phyloP scores from a whole-genome alignment of 169 alveolate species.

The Plasmodium coatneyi region DNA sequence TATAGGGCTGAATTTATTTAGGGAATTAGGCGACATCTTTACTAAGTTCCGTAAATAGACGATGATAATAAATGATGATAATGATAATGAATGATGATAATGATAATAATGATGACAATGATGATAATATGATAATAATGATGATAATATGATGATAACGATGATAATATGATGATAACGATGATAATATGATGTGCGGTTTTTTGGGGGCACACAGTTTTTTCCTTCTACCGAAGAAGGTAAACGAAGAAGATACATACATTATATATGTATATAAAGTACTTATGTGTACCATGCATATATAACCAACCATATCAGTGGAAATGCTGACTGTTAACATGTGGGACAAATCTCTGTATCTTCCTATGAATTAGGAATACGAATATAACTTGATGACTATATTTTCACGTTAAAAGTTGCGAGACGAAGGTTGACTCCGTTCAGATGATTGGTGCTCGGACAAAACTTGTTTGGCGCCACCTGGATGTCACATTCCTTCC shows the following conservation, averaged over 20 bases:
- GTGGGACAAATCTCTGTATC: neutral
- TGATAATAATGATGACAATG: neutral
- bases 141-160: no score
- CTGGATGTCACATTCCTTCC: neutral
- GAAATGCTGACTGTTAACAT: neutral
- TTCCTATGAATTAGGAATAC: neutral
- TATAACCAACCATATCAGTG: neutral
- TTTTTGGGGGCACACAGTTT: neutral
- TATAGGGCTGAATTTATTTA: neutral
- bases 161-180: neutral
- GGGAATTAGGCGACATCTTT: conserved; percentile 8
- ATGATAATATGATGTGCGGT: neutral
- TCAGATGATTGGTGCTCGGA: neutral
- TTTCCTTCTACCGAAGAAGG: neutral
- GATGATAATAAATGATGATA: neutral
- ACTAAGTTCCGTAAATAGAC: neutral
- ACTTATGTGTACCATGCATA: neutral
- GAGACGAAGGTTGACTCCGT: neutral
- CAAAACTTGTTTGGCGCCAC: neutral
- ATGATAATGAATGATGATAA: neutral
- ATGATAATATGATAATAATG: no score
- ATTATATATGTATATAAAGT: neutral
- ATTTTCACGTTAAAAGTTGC: neutral
- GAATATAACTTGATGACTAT: neutral
- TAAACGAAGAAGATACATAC: neutral